Percentiles rank a stretch among this genome's conserved stretches.
Conservation (phyloP, 176 grass and related monocot genomes). For the Phyllostachys edulis region DNA sequence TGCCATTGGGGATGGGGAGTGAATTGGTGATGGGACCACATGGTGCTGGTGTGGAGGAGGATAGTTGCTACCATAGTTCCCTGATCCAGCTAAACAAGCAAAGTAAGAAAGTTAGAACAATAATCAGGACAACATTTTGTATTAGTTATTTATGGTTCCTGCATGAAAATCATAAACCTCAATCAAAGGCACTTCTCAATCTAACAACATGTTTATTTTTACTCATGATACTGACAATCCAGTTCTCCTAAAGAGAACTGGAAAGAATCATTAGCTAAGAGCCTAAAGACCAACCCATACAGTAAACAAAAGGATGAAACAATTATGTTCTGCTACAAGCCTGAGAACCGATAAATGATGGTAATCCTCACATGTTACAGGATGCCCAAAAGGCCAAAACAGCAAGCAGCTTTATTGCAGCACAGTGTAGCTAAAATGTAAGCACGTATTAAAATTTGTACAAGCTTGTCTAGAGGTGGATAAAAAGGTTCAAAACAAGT, state of each 20-base stretch:
- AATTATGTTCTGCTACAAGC: neutral
- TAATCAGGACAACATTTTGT: neutral
- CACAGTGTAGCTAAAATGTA: neutral
- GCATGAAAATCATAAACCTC: conserved; percentile 1
- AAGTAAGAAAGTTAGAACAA: neutral
- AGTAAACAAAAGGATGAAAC: neutral
- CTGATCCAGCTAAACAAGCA: conserved; percentile 22
- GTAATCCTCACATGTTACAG: neutral
- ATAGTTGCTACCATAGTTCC: conserved; percentile 35
- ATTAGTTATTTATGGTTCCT: neutral
- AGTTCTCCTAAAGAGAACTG: neutral
- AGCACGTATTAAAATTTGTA: neutral
- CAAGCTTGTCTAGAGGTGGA: neutral
- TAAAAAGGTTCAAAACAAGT: neutral
- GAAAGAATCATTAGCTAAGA: neutral
- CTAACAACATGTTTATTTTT: neutral
- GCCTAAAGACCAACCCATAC: neutral
- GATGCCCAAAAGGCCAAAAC: neutral
- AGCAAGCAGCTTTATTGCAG: neutral
- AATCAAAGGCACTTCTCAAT: neutral
- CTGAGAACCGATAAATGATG: neutral
- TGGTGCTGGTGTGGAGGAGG: conserved; percentile 38
- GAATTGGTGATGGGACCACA: conserved; percentile 7
- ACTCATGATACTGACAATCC: neutral
- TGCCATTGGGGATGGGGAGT: neutral